Evolutionary conservation across 176 grass and related monocot species (phyloP).

Genomic region (Elymus sibiricus): DNA sequence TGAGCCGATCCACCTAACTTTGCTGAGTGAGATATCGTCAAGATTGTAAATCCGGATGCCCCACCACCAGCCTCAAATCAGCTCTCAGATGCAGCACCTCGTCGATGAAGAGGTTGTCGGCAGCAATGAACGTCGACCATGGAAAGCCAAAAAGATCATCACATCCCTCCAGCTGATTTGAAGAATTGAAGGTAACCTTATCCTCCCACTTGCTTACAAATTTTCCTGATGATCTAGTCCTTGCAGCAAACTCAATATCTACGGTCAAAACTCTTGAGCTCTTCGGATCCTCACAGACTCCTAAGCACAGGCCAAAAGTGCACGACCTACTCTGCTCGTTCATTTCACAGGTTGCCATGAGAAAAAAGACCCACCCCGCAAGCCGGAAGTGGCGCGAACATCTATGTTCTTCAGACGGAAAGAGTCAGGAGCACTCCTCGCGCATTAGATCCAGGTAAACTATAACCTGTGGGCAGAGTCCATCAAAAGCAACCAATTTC

Average conservation of each 20-base stretch:
- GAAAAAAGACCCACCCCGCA: constrained; percentile 58
- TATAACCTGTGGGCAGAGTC: constrained; percentile 63
- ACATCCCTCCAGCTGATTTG: constrained; percentile 49
- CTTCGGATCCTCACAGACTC: accelerated
- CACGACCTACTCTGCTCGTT: constrained; percentile 53
- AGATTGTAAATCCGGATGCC: not conserved
- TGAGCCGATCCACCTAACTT: no score
- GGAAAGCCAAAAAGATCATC: constrained; percentile 62
- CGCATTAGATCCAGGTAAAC: constrained; percentile 73
- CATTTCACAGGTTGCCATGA: constrained; percentile 52
- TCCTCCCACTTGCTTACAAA: constrained; percentile 76
- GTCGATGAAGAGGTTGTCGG: constrained; percentile 66
- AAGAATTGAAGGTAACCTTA: constrained; percentile 43
- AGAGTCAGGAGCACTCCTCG: constrained; percentile 64
- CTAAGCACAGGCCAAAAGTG: constrained; percentile 45
- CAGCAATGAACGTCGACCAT: constrained; percentile 67
- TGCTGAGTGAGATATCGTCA: not conserved
- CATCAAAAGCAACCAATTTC: constrained; percentile 74
- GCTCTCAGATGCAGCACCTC: constrained; percentile 73
- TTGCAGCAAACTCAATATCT: constrained; percentile 76
- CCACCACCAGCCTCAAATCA: constrained; percentile 29
- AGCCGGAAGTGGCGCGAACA: constrained; percentile 59
- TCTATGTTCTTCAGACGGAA: constrained; percentile 40
- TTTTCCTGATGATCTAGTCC: constrained; percentile 42
- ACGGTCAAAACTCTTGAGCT: constrained; percentile 13